Evolutionary conservation across 495 filamentous ascomycete genomes (phyloP).

Genomic region (Bryoglossum gracile): DNA sequence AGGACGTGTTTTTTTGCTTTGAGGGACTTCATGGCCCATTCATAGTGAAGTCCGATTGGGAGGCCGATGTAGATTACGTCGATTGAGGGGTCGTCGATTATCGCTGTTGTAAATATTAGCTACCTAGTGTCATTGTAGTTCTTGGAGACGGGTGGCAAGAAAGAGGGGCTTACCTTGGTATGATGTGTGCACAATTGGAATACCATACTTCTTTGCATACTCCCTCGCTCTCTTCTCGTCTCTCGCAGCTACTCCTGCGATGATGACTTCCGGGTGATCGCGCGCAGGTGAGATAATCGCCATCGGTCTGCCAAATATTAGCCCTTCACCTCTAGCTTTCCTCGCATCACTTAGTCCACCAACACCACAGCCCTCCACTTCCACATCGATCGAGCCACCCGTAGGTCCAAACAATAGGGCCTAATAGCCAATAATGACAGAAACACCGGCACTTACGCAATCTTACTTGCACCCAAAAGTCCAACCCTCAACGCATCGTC

Average conservation of each 20-base stretch:
- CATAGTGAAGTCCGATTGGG: conserved; percentile 46
- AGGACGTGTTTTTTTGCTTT: conserved; percentile 53
- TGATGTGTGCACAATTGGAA: conserved; percentile 43
- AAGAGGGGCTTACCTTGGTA: conserved; percentile 35
- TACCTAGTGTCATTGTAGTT: too few species aligned
- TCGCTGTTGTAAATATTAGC: too few species aligned
- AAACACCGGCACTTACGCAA: neutral
- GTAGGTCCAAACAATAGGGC: too few species aligned
- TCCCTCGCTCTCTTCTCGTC: conserved; percentile 42
- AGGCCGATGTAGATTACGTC: conserved; percentile 46
- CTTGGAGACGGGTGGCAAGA: conserved; percentile 7
- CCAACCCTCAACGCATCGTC: neutral
- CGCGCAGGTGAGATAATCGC: conserved; percentile 50
- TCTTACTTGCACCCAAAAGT: neutral
- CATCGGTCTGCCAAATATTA: conserved; percentile 33
- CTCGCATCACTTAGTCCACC: neutral
- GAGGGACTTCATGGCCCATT: conserved; percentile 47
- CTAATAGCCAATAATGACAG: too few species aligned
- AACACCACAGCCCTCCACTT: neutral
- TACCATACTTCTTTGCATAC: conserved; percentile 51
- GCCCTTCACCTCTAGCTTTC: neutral
- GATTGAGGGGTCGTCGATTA: conserved; percentile 44
- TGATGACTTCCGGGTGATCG: conserved; percentile 50
- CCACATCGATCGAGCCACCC: too few species aligned
- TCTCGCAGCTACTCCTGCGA: conserved; percentile 53